phyloP scores from a whole-genome alignment of 2,329 filamentous ascomycete species.

The Scedosporium apiospermum region DNA sequence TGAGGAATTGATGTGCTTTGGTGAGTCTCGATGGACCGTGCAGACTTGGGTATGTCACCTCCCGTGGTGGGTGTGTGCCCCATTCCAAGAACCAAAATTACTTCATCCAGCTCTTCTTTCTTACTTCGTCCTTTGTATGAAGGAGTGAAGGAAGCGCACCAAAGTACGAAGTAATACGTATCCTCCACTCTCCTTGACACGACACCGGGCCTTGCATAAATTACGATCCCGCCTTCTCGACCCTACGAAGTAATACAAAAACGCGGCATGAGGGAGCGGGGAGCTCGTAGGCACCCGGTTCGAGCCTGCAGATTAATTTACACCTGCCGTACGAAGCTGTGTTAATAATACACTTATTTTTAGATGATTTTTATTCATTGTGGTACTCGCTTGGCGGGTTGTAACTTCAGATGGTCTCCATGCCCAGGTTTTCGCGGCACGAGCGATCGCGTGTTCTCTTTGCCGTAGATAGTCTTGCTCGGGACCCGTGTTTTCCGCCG shows the following conservation, averaged over 20 bases:
- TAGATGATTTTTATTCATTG: neutral
- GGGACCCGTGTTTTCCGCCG: no score
- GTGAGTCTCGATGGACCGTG: neutral
- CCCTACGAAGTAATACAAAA: neutral
- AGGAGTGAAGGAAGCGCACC: no score
- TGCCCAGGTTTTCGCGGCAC: neutral
- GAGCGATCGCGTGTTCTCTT: no score
- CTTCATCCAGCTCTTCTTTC: no score
- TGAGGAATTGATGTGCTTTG: neutral
- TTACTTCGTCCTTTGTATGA: no score
- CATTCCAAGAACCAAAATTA: neutral
- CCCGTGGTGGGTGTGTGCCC: neutral
- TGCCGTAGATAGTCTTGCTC: no score
- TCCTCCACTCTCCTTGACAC: neutral
- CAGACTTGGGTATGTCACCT: neutral
- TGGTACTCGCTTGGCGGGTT: neutral
- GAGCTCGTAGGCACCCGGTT: neutral
- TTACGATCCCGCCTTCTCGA: neutral
- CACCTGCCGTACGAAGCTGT: neutral
- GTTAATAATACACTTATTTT: neutral
- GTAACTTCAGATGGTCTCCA: neutral
- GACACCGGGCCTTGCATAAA: neutral
- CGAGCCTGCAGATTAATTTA: neutral
- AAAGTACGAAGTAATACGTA: no score
- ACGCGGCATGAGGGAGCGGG: neutral